Evolutionary conservation across 345 rosid species (phyloP).

Genomic region (Aegle marmelos): DNA sequence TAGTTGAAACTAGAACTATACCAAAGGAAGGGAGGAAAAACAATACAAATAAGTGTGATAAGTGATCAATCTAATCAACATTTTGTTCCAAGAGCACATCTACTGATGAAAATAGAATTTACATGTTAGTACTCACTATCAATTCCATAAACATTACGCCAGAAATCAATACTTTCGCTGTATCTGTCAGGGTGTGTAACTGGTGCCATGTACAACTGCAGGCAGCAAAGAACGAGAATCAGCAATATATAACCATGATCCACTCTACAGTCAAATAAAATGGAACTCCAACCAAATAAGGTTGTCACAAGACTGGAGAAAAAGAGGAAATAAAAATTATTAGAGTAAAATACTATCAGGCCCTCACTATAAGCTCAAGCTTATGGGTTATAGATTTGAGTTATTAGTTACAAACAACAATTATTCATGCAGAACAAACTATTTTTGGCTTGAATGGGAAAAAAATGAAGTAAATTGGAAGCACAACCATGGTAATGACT

Average conservation of each 20-base stretch:
- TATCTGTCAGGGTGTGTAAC: conserved; percentile 93
- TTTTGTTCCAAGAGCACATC: neutral
- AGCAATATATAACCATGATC: conserved; percentile 17
- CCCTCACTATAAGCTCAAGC: neutral
- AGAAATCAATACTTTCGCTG: conserved; percentile 85
- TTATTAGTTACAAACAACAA: neutral
- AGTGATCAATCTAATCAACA: neutral
- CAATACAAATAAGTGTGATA: neutral
- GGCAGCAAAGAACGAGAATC: conserved; percentile 22
- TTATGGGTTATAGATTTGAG: neutral
- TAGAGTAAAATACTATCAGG: neutral
- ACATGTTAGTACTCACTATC: conserved; percentile 67
- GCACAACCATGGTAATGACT: neutral
- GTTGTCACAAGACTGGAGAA: neutral
- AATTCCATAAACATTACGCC: conserved; percentile 97
- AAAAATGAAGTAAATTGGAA: neutral
- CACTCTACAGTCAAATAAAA: conserved; percentile 8
- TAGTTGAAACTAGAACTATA: neutral
- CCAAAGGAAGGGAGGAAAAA: neutral
- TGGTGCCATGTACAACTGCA: conserved; percentile 96
- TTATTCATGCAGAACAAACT: neutral
- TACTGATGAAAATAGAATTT: neutral
- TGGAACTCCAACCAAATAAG: neutral
- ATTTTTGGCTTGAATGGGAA: neutral
- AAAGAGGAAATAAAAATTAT: neutral